Evolutionary conservation across 2,329 filamentous ascomycete genomes (phyloP).

Genomic region (Fusarium caatingaense): DNA sequence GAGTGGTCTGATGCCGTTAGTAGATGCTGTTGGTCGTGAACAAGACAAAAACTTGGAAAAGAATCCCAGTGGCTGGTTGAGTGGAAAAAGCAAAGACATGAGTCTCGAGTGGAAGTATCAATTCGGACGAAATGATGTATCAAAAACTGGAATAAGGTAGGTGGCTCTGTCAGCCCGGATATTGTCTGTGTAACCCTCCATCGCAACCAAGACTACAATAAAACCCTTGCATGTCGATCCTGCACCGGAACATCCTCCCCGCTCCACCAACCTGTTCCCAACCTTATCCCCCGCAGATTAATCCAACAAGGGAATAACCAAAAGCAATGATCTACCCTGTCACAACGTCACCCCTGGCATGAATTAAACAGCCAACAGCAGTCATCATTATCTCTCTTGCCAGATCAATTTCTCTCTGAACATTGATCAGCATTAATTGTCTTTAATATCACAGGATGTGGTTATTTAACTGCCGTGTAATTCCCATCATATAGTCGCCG

Average conservation of each 20-base stretch:
- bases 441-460: fast-evolving
- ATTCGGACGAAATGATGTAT: not conserved
- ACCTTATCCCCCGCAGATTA: not conserved
- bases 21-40: not conserved
- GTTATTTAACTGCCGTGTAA: not conserved
- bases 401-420: not conserved
- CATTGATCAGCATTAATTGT: not conserved
- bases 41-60: not conserved
- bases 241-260: not conserved
- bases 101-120: not conserved
- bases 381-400: not conserved
- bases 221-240: not conserved
- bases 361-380: not conserved
- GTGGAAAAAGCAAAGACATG: not conserved
- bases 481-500: not conserved
- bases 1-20: not conserved
- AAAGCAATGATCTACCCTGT: not conserved
- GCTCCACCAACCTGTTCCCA: too few relatives aligned
- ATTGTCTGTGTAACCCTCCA: not conserved
- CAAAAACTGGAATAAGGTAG: not conserved
- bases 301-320: not conserved
- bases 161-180: not conserved
- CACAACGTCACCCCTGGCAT: not conserved
- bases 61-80: not conserved
- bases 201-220: not conserved